These are phyloP conservation scores for Macrolepiota albuminosa DNA, from an alignment of 768 basidiomycete species.

Conservation along the genomic window DNA sequence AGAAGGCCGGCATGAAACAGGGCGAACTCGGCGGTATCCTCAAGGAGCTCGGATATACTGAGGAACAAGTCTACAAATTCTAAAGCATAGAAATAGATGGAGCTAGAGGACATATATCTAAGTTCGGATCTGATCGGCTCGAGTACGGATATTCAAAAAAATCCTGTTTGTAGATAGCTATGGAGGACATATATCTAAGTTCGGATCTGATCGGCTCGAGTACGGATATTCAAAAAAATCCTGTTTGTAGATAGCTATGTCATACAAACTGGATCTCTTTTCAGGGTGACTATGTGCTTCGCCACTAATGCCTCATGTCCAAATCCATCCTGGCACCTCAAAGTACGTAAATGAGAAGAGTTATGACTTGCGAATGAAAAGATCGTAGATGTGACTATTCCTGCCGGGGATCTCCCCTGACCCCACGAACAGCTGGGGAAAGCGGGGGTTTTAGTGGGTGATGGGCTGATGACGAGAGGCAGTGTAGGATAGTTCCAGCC, in stretches of 20 bases:
- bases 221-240: background rate
- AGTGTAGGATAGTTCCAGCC: no score
- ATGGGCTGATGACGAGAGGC: no score
- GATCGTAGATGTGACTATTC: no score
- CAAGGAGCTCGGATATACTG: conserved; percentile 81
- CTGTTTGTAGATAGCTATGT: background rate
- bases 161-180: background rate
- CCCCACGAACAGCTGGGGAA: no score
- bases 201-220: background rate
- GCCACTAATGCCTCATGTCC: no score
- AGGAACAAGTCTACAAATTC: conserved; percentile 63
- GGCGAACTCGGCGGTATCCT: conserved; percentile 79
- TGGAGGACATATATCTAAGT: background rate
- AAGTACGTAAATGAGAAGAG: no score
- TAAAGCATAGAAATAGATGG: conserved; percentile 11
- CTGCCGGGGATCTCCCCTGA: no score
- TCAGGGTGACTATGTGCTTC: no score
- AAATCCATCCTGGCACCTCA: no score
- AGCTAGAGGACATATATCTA: background rate
- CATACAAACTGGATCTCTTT: background rate
- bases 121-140: background rate
- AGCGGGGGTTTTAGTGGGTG: no score
- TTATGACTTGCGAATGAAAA: no score
- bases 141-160: background rate
- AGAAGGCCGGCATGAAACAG: conserved; percentile 86